Percentiles rank a stretch among this genome's conserved stretches.
Conservation (phyloP, 306 rosid genomes). For the Acmispon strigosus region DNA sequence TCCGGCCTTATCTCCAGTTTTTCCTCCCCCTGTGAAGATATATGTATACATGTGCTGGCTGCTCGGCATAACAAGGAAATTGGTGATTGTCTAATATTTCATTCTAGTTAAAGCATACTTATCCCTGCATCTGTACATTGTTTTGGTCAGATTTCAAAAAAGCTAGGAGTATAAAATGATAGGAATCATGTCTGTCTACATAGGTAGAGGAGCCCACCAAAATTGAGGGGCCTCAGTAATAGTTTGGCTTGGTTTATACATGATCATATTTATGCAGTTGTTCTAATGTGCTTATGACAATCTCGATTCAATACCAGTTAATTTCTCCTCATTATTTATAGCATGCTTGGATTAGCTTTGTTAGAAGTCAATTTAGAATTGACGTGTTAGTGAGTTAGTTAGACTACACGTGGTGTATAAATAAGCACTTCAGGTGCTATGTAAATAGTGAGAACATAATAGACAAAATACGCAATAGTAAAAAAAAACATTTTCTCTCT, state of each 20-base stretch:
- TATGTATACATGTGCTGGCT: slow-evolving; percentile 41
- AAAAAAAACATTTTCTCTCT: too few species aligned
- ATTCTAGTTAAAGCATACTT: slow-evolving; percentile 26
- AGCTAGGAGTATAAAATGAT: slow-evolving; percentile 30
- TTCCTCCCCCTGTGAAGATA: slow-evolving; percentile 38
- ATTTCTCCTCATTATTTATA: not conserved
- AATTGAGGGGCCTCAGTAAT: slow-evolving; percentile 22
- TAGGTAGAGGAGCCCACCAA: slow-evolving; percentile 22
- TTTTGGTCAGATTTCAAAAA: slow-evolving; percentile 42
- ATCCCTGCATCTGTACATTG: slow-evolving; percentile 48
- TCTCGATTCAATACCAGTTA: not conserved
- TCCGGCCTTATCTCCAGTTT: slow-evolving; percentile 35
- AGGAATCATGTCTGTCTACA: slow-evolving; percentile 27
- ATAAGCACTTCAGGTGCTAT: too few species aligned
- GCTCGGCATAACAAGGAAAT: slow-evolving; percentile 39
- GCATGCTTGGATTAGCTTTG: too few species aligned
- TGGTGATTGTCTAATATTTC: slow-evolving; percentile 31
- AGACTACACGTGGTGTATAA: too few species aligned
- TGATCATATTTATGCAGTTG: slow-evolving; percentile 4
- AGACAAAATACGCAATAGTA: too few species aligned
- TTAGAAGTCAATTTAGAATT: too few species aligned
- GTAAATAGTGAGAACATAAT: too few species aligned
- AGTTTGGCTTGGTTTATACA: slow-evolving; percentile 18
- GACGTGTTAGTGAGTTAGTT: too few species aligned
- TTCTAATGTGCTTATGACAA: slow-evolving; percentile 10